Base-by-base conservation (phyloP, 768 basidiomycete species). In the Phlebiopsis flavidoalba region DNA sequence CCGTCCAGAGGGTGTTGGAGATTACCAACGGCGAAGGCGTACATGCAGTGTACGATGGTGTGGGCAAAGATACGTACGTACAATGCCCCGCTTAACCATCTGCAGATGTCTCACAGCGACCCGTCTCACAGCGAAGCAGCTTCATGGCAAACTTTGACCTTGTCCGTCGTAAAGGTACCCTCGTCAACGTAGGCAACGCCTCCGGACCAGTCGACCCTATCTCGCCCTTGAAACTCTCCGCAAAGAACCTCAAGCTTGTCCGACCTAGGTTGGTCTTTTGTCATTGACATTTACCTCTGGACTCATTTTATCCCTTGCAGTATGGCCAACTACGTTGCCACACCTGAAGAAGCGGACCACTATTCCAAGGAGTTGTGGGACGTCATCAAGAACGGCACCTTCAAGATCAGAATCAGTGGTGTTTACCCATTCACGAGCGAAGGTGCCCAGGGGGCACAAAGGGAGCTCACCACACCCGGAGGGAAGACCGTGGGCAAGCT, bases 11-110 rank as follows among this genome's bases (percentile, higher is more conserved):
- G 49, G 90, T 91, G 15, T 71, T 87, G 57, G 85, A 89, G 66
- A 73, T 93, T 57, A 93, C 93, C 0, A 83, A 84, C 46, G 91
- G 90, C 7, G 79, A 86, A 65, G 91, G 93, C 15, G 91, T 94
- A 5, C 83, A 96, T 63, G 95, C 85, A 15, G 83, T 93, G 22
- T 96, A 89, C 67, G 96, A 99, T 67, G 96, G 96, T 31, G 93
- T 99, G n/a, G 96, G 96, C 1, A 95, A 91, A 77, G 91, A 93
- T 71, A 98, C 95, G 83, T 95, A 74, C 26, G 26, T 31, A 31
- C 6, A 31, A 6, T 6, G 26, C 60, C 89, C 79, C 1, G 31
- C 59, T 17, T 62, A 12, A 3, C 40, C 40, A 19, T 45, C 26
- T 31, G 26, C 26, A 31, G 2, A 2, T 31, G 8, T n/a, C 19